Evolutionary conservation across 768 basidiomycete genomes (phyloP).

Genomic region (Asterophora parasitica): DNA sequence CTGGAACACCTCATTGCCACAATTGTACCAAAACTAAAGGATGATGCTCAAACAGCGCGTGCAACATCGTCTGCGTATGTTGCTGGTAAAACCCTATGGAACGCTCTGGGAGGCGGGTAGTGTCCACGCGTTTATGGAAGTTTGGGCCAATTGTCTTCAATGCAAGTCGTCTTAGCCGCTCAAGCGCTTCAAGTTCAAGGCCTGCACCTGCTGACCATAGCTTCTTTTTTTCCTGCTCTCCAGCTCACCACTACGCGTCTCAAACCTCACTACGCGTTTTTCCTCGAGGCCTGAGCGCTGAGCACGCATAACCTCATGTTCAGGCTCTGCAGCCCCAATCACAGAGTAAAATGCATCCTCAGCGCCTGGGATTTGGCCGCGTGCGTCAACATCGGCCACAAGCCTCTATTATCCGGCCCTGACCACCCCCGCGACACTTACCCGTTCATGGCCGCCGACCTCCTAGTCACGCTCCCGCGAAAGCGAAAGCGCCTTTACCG

Average conservation of each 20-base stretch:
- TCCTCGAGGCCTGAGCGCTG: constrained; percentile 28
- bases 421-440: background rate
- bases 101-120: constrained; percentile 18
- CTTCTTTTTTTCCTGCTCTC: no score
- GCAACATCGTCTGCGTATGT: no score
- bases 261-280: no score
- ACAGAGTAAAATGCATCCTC: constrained; percentile 20
- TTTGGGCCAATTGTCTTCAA: constrained; percentile 26
- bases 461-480: background rate
- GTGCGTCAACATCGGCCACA: constrained; percentile 4
- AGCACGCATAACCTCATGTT: constrained; percentile 29
- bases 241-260: no score
- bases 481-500: background rate
- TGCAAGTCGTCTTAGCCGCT: constrained; percentile 6
- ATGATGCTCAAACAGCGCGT: no score
- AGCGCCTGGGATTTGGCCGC: constrained; percentile 26
- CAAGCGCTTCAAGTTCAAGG: no score
- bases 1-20: no score
- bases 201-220: no score
- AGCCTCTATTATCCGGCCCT: no score
- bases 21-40: no score
- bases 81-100: constrained; percentile 6
- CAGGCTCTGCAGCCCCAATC: background rate
- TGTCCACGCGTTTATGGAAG: constrained; percentile 22
- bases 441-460: constrained; percentile 3